Conservation (phyloP, 441 rosid species). For the Melastoma candidum region DNA sequence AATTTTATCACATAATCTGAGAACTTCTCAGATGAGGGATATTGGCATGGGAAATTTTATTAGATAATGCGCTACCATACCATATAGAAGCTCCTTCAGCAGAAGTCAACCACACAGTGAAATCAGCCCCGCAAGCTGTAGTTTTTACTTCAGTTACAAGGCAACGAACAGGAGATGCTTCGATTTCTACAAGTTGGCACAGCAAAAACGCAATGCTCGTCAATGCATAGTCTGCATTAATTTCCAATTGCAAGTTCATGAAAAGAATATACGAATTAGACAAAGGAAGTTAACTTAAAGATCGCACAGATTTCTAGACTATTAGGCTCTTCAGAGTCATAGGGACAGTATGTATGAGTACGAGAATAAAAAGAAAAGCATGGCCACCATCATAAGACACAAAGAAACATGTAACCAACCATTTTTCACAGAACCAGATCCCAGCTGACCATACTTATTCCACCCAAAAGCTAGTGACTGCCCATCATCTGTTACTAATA, state of each 20-base stretch:
- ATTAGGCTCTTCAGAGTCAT: too few species aligned
- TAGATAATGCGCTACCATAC: conserved; percentile 52
- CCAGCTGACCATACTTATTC: conserved; percentile 97
- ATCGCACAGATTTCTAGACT: too few species aligned
- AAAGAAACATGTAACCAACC: conserved; percentile 31
- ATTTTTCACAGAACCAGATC: conserved; percentile 65
- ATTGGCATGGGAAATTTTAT: conserved; percentile 10
- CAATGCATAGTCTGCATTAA: not conserved
- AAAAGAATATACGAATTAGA: not conserved
- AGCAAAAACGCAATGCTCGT: conserved; percentile 5
- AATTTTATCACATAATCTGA: conserved; percentile 8
- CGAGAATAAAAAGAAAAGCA: conserved; percentile 3
- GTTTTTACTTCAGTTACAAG: conserved; percentile 56
- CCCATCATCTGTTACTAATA: conserved; percentile 77
- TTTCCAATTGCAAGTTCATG: not conserved
- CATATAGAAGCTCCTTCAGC: conserved; percentile 82
- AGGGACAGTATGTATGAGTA: not conserved
- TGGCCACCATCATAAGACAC: not conserved
- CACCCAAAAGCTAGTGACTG: conserved; percentile 84
- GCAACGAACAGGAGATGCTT: conserved; percentile 72
- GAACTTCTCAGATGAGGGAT: not conserved
- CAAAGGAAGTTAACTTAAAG: too few species aligned
- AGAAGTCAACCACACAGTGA: conserved; percentile 87
- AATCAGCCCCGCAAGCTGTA: conserved; percentile 89
- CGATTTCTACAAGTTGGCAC: conserved; percentile 39